Base-by-base conservation (phyloP, 1,284 basidiomycete species). In the Leccinum fuscescens region DNA sequence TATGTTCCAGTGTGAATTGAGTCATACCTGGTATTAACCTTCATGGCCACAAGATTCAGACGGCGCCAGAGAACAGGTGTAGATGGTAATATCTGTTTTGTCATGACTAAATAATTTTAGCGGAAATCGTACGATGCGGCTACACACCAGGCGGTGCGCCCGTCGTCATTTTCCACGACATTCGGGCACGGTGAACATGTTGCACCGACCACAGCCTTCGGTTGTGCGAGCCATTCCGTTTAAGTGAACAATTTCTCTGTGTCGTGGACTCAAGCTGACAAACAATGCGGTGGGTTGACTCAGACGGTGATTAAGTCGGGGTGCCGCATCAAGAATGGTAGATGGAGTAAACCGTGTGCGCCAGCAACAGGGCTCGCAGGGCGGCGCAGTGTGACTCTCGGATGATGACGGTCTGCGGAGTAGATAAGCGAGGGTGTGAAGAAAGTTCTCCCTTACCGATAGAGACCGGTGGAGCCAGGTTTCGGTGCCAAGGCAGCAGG, bases 171-270 rank as follows among this genome's bases (percentile, higher is more conserved):
- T n/a, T 17, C 3, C 8, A 42, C 39, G 39, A 15, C 17, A 2
- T 7, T 51, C 4, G 3, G 20, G 20, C 11, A 59, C 33, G 3
- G 56, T 35, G 46, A 8, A 17, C 48, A 39, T 55, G 29, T 53
- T 60, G 44, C 46, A 62, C 35, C 3, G n/a, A 33, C 14, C 62
- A 61, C 44, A 4, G 62, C 46, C 37, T 31, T 31, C 17, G 24
- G 12, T 9, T 46, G 44, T 46, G 11, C 6, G 22, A 27, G 17
- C 3, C 20, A 17, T 20, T 17, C 61, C 31, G 15, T 8, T 24
- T 63, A 17, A 39, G 15, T 12, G 22, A 35, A 56, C 7, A 8
- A 20, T 6, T 44, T 20, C n/a, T 42, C n/a, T 17, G 15, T 15
- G 24, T 31, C 8, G 20, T 5, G 29, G 24, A 48, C 27, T 27